phyloP scores from a whole-genome alignment of 2,329 filamentous ascomycete species.

The Penicillium sp. region DNA sequence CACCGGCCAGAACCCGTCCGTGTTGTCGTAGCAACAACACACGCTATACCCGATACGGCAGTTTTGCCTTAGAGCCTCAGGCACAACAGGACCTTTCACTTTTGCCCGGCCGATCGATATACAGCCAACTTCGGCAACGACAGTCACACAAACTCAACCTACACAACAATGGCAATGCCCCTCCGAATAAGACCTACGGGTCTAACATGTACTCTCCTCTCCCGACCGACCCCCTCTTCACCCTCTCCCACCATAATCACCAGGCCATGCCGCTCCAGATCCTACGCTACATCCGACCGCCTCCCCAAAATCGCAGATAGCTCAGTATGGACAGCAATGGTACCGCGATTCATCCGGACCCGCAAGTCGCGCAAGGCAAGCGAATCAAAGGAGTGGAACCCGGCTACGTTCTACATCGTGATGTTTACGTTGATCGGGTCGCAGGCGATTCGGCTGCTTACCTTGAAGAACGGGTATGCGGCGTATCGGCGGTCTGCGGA shows the following conservation, averaged over 20 bases:
- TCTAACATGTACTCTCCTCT: constrained; percentile 16
- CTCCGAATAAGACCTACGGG: constrained; percentile 27
- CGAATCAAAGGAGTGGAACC: constrained; percentile 73
- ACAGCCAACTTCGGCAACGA: not conserved
- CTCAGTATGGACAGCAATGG: constrained; percentile 72
- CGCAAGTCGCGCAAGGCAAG: constrained; percentile 38
- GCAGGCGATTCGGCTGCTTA: constrained; percentile 92
- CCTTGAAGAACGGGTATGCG: constrained; percentile 74
- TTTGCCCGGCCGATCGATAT: constrained; percentile 4
- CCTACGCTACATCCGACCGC: constrained; percentile 32
- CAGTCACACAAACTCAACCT: not conserved
- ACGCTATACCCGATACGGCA: constrained; percentile 27
- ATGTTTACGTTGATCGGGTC: constrained; percentile 90
- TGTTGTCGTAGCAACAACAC: constrained; percentile 43
- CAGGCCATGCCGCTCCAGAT: constrained; percentile 16
- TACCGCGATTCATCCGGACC: constrained; percentile 64
- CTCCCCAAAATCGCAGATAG: constrained; percentile 57
- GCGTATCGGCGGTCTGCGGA: constrained; percentile 78
- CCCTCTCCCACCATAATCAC: constrained; percentile 8
- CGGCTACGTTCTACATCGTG: constrained; percentile 79
- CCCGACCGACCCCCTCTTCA: constrained; percentile 3
- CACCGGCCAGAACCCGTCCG: constrained; percentile 16
- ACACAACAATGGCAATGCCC: constrained; percentile 26
- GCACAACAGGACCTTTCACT: constrained; percentile 17
- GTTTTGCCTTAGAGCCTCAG: constrained; percentile 26